Evolutionary conservation across 345 rosid species (phyloP), one percentile per base, ranked within the genome.

Genomic region (Lepidium didymum): DNA sequence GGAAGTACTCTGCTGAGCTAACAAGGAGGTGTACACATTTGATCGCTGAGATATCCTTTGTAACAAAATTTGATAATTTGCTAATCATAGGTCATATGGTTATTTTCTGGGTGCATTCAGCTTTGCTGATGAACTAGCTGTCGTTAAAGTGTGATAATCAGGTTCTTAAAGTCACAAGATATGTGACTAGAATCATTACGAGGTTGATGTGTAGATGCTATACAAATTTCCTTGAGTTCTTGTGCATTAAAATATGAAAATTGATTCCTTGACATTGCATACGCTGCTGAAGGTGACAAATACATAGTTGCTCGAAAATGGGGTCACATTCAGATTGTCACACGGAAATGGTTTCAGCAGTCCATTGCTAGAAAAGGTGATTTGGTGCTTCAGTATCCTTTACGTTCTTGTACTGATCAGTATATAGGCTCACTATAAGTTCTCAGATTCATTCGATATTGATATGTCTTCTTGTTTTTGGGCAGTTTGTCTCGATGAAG

Each of bases 251-350:
- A 34, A n/a, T 42, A 38, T 64, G 50, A 49, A 49, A 67, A 27
- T 43, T 72, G 77, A 50, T 35, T 47, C 76, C 95, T 84, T 90
- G 75, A 87, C 89, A 58, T 65, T 73, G 59, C 47, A 67, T 75
- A 94, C 82, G 84, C 86, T 74, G 86, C 99, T 62, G 91, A 89
- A 82, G 92, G 99, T 70, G 97, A 91, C 81, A 94, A 94, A 75
- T 87, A 82, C 79, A 84, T 81, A 83, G 96, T 89, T 81, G 97
- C 99, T 38, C 73, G 70, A 44, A 85, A 82, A 76, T 94, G 99
- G 99, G 97, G 97, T 56, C 85, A 81, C 72, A 83, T 91, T 77
- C 83, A 76, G 78, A 87, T 91, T 69, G 90, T 94, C 53, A 73
- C 81, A 61, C 79, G 85, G 68, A 94, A 85, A 83, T 94, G 99